These are phyloP conservation scores for Hepatocystis sp. DNA, from an alignment of 169 alveolate genomes.

Conservation along the genomic window DNA sequence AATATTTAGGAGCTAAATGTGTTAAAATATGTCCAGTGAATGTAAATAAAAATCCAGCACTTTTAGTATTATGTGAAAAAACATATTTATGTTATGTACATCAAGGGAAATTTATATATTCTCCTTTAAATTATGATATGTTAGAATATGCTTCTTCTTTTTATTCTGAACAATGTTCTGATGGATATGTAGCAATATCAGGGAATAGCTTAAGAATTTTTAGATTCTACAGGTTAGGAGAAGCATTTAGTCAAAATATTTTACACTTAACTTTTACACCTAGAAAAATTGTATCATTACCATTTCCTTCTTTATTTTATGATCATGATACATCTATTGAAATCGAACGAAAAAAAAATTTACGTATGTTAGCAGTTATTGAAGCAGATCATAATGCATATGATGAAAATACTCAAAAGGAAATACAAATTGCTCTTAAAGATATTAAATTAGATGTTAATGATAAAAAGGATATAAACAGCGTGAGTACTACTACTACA, in stretches of 20 bases:
- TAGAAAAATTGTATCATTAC: slow-evolving; percentile 89
- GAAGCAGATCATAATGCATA: slow-evolving; percentile 93
- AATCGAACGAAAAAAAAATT: slow-evolving; percentile 71
- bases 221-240: slow-evolving; percentile 89
- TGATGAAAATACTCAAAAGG: slow-evolving; percentile 85
- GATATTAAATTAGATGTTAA: slow-evolving; percentile 76
- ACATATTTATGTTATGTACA: slow-evolving; percentile 91
- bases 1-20: slow-evolving; percentile 95
- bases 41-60: slow-evolving; percentile 79
- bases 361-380: slow-evolving; percentile 89
- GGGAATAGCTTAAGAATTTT: slow-evolving; percentile 91
- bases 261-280: slow-evolving; percentile 95
- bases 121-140: slow-evolving; percentile 91
- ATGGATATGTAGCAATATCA: slow-evolving; percentile 94
- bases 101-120: slow-evolving; percentile 84
- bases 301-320: slow-evolving; percentile 86
- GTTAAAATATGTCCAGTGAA: slow-evolving; percentile 89
- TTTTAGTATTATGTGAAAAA: slow-evolving; percentile 90
- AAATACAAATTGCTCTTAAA: slow-evolving; percentile 81
- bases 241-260: slow-evolving; percentile 90
- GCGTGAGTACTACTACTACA: not conserved
- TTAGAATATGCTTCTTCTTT: slow-evolving; percentile 92
- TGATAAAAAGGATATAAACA: not conserved
- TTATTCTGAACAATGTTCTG: slow-evolving; percentile 87
- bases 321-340: slow-evolving; percentile 78